Conservation (phyloP, 2,329 filamentous ascomycete genomes). For the Pseudogymnoascus sp. region DNA sequence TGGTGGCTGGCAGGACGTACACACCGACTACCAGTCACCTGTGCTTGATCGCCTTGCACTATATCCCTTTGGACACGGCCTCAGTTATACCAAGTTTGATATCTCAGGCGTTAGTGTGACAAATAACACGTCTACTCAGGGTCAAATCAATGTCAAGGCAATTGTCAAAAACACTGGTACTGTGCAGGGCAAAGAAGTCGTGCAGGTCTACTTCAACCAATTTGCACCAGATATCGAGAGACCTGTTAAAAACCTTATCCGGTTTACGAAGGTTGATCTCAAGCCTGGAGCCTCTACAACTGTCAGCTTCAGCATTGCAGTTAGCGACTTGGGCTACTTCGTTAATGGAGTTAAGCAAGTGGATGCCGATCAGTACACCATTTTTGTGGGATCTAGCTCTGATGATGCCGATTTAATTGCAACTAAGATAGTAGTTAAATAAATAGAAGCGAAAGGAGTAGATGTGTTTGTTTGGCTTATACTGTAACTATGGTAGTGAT, state of each 20-base stretch:
- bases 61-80: background rate
- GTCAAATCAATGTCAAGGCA: background rate
- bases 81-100: background rate
- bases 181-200: background rate
- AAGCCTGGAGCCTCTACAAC: background rate
- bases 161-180: background rate
- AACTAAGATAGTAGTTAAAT: background rate
- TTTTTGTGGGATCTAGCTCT: slow-evolving; percentile 2
- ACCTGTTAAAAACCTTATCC: slow-evolving; percentile 1
- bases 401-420: background rate
- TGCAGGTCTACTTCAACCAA: background rate
- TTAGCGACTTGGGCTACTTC: background rate
- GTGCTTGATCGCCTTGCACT: background rate
- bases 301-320: background rate
- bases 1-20: background rate
- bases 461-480: background rate
- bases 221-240: background rate
- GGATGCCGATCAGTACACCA: background rate
- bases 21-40: background rate
- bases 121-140: background rate
- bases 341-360: background rate
- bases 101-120: background rate
- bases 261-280: background rate
- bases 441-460: background rate
- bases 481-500: background rate